Percentiles rank a stretch among this genome's conserved stretches.
Conservation (phyloP, 2,329 filamentous ascomycete species). For the Venturia carpophila region DNA sequence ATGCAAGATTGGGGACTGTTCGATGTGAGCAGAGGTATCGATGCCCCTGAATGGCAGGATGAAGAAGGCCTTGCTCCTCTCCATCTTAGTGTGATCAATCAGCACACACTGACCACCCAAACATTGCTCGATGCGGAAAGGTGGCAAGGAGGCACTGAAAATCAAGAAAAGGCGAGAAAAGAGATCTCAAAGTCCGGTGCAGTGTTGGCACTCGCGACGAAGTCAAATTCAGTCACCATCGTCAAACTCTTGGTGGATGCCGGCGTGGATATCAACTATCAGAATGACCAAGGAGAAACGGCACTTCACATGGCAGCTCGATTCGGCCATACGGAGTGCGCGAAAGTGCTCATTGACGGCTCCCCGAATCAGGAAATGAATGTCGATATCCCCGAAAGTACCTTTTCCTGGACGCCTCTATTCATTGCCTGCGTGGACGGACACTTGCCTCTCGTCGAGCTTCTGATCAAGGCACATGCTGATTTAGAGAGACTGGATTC, state of each 20-base stretch:
- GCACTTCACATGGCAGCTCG: constrained; percentile 86
- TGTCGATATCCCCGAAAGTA: constrained; percentile 69
- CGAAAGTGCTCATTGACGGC: constrained; percentile 64
- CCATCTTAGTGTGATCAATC: constrained; percentile 85
- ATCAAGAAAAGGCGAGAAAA: constrained; percentile 58
- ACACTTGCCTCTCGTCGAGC: constrained; percentile 62
- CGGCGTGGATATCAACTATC: constrained; percentile 88
- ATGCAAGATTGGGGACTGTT: constrained; percentile 89
- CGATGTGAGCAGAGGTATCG: constrained; percentile 75
- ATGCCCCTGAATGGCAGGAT: constrained; percentile 84
- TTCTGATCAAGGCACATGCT: constrained; percentile 71
- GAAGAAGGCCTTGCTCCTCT: constrained; percentile 83
- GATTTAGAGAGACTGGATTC: constrained; percentile 68
- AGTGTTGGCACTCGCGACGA: constrained; percentile 80
- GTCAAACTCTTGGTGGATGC: constrained; percentile 82
- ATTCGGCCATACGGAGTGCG: constrained; percentile 77
- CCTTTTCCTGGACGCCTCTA: constrained; percentile 90
- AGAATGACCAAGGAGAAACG: constrained; percentile 82
- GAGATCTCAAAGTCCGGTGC: constrained; percentile 74
- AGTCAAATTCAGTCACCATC: constrained; percentile 76
- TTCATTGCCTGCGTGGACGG: constrained; percentile 91
- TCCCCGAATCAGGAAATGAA: constrained; percentile 63
- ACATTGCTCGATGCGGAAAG: constrained; percentile 73
- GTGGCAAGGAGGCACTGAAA: constrained; percentile 57
- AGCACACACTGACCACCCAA: constrained; percentile 78